These are phyloP conservation scores for Penicillium sp. DNA, from an alignment of 2,329 filamentous ascomycete species.

Conservation along the genomic window DNA sequence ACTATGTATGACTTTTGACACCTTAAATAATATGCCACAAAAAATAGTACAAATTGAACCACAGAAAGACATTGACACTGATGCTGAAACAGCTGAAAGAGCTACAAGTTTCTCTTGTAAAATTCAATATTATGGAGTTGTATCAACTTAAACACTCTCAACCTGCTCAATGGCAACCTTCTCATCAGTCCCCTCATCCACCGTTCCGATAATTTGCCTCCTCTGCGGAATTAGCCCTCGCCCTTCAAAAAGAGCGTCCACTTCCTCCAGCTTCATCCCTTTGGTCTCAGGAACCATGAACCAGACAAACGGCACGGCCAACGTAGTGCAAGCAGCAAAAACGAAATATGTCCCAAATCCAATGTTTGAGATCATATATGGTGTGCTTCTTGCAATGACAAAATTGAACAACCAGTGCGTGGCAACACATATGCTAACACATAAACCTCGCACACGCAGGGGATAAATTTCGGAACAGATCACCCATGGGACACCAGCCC, in stretches of 20 bases:
- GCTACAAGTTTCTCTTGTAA: too few species aligned
- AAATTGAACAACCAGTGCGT: constrained; percentile 77
- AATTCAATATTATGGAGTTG: too few species aligned
- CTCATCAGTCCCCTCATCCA: too few species aligned
- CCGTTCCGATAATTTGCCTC: too few species aligned
- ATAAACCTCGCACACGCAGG: constrained; percentile 65
- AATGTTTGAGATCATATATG: constrained; percentile 59
- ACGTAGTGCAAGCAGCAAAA: constrained; percentile 20
- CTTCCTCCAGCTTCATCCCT: constrained; percentile 33
- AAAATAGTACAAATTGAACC: too few species aligned
- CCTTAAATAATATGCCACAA: too few species aligned
- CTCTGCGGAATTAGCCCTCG: too few species aligned
- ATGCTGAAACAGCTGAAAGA: too few species aligned
- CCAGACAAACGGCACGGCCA: constrained; percentile 26
- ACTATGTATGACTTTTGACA: too few species aligned
- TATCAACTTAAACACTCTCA: too few species aligned
- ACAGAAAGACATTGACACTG: too few species aligned
- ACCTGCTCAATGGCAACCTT: too few species aligned
- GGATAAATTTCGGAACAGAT: constrained; percentile 72
- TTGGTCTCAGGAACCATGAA: constrained; percentile 36
- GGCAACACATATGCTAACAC: constrained; percentile 68
- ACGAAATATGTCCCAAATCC: constrained; percentile 27
- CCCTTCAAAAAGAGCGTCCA: constrained; percentile 33
- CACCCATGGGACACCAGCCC: constrained; percentile 73
- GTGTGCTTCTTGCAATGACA: constrained; percentile 66